These are phyloP conservation scores for Pilatotrama ljubarskyi DNA, from an alignment of 768 basidiomycete species.

Conservation along the genomic window DNA sequence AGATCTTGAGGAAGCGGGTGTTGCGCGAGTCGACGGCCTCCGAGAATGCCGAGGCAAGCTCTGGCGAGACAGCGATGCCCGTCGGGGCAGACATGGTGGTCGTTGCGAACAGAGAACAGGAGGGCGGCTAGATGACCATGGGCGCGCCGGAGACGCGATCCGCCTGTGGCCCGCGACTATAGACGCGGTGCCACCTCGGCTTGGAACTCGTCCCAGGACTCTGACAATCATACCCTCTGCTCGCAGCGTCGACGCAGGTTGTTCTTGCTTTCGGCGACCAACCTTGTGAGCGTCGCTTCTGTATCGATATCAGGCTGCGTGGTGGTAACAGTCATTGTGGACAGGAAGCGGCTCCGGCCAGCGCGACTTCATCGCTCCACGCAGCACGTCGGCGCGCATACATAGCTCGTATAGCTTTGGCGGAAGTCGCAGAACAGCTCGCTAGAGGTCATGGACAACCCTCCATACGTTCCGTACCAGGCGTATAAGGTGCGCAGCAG, in stretches of 20 bases:
- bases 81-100: slow-evolving; percentile 70
- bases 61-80: slow-evolving; percentile 64
- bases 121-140: background rate
- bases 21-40: slow-evolving; percentile 49
- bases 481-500: slow-evolving; percentile 43
- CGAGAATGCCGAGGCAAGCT: slow-evolving; percentile 60
- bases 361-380: slow-evolving; percentile 17
- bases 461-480: slow-evolving; percentile 47
- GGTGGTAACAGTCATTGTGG: slow-evolving; percentile 2
- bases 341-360: slow-evolving; percentile 13
- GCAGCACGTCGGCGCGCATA: background rate
- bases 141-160: slow-evolving; percentile 3
- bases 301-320: background rate
- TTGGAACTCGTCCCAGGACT: background rate
- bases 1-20: slow-evolving; percentile 75
- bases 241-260: slow-evolving; percentile 3
- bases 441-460: slow-evolving; percentile 26
- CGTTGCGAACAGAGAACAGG: background rate
- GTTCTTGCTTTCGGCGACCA: background rate
- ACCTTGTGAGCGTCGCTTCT: background rate
- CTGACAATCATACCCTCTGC: background rate
- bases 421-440: background rate
- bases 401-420: background rate
- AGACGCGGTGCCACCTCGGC: background rate
- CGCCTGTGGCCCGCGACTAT: background rate